These are phyloP conservation scores for Usnea hakonensis DNA, from an alignment of 495 filamentous ascomycete species.

Conservation along the genomic window DNA sequence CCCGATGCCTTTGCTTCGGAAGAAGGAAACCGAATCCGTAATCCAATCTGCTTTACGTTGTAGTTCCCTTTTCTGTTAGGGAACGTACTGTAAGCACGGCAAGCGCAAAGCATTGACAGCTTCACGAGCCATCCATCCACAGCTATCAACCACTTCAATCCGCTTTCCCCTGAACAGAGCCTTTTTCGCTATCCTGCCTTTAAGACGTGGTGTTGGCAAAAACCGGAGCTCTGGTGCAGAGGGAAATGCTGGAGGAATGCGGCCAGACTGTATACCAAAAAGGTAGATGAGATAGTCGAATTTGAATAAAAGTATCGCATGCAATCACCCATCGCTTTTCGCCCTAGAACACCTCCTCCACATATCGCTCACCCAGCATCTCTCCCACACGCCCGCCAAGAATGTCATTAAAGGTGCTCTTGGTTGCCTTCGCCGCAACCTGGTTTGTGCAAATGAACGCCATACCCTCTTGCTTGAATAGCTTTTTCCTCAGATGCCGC, in stretches of 20 bases:
- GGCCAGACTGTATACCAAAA: not conserved
- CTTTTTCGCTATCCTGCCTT: not conserved
- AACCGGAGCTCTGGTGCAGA: not conserved
- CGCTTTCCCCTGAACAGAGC: not conserved
- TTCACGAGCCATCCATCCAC: not conserved
- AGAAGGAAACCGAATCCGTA: not conserved
- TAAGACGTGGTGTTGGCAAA: not conserved
- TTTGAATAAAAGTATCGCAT: not conserved
- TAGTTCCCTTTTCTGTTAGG: not conserved
- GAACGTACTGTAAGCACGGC: not conserved
- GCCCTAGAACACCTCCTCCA: constrained; percentile 21
- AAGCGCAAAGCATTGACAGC: not conserved
- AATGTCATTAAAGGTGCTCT: constrained; percentile 5
- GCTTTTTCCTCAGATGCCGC: constrained; percentile 8
- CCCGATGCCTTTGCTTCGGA: not conserved
- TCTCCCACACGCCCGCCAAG: constrained; percentile 16
- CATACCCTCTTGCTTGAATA: constrained; percentile 10
- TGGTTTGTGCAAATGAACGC: constrained; percentile 19
- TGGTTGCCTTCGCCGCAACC: constrained; percentile 9
- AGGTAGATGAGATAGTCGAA: not conserved
- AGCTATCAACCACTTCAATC: not conserved
- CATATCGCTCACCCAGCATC: constrained; percentile 20
- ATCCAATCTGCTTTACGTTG: not conserved
- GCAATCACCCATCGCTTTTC: not conserved
- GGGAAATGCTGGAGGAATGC: not conserved